These are phyloP conservation scores for Botryosphaeria dothidea DNA, from an alignment of 2,329 filamentous ascomycete genomes.

Conservation along the genomic window DNA sequence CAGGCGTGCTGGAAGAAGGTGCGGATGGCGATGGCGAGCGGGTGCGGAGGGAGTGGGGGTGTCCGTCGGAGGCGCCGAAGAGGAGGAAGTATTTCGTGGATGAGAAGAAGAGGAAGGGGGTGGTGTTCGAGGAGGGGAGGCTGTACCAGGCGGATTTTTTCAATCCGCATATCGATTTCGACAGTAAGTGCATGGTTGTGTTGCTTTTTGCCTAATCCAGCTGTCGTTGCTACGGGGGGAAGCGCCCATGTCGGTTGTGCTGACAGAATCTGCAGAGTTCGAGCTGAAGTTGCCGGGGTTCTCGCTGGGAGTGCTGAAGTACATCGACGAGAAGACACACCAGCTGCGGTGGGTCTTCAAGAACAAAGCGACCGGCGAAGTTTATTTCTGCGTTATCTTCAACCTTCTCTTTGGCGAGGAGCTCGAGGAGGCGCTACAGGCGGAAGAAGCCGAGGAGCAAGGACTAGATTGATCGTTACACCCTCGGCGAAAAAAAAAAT, in stretches of 20 bases:
- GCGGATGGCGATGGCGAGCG: conserved; percentile 38
- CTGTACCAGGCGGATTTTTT: conserved; percentile 50
- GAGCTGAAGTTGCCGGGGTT: conserved; percentile 48
- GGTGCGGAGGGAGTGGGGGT: conserved; percentile 30
- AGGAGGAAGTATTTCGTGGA: conserved; percentile 46
- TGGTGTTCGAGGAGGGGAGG: conserved; percentile 46
- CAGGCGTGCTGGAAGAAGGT: conserved; percentile 40
- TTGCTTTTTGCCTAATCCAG: background rate
- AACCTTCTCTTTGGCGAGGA: conserved; percentile 47
- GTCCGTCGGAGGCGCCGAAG: conserved; percentile 44
- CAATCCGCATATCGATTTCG: conserved; percentile 52
- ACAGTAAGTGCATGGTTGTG: conserved; percentile 25
- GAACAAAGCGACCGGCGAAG: conserved; percentile 42
- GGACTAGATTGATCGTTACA: conserved; percentile 3
- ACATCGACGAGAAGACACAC: conserved; percentile 51
- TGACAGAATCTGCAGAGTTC: conserved; percentile 31
- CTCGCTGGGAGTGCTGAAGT: conserved; percentile 45
- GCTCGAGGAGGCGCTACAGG: conserved; percentile 37
- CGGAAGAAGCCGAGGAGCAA: conserved; percentile 23
- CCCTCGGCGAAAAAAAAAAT: background rate
- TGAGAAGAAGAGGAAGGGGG: conserved; percentile 24
- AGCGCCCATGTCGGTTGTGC: background rate
- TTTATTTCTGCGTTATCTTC: conserved; percentile 48
- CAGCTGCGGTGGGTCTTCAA: conserved; percentile 49
- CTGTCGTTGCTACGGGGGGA: background rate